Percentiles rank a stretch among this genome's conserved stretches.
Conservation (phyloP, 148 eudicot genomes). For the Pouteria glomerata region DNA sequence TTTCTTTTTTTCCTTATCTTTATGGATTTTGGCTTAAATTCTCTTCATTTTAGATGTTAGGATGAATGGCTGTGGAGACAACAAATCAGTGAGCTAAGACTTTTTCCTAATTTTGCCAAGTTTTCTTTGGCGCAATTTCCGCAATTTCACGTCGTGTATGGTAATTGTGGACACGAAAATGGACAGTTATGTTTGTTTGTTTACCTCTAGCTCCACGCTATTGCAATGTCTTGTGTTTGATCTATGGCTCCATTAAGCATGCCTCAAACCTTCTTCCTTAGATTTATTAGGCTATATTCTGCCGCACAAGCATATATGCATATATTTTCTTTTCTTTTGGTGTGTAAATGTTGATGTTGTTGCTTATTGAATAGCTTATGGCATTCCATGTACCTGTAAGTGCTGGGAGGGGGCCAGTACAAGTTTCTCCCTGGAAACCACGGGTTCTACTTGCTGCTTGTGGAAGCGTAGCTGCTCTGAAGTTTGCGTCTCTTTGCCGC, state of each 20-base stretch:
- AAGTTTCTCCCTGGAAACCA: constrained; percentile 49
- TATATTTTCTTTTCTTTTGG: background rate
- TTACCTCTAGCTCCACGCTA: no score
- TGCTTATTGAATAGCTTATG: constrained; percentile 24
- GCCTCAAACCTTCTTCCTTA: no score
- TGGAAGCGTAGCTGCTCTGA: constrained; percentile 96
- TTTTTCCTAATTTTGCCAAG: background rate
- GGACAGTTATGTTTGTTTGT: no score
- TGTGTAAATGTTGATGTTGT: background rate
- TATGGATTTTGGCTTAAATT: background rate
- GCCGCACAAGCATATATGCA: no score
- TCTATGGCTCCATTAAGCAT: background rate
- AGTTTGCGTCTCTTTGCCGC: constrained; percentile 79
- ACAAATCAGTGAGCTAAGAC: background rate
- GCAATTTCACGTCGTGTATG: no score
- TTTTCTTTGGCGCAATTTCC: no score
- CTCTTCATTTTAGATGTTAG: background rate
- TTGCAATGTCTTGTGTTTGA: background rate
- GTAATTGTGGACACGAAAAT: no score
- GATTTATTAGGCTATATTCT: no score
- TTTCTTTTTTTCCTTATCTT: background rate
- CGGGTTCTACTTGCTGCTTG: constrained; percentile 90
- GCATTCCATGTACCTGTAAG: constrained; percentile 27
- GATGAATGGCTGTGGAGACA: background rate
- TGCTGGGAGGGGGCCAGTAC: constrained; percentile 32